Evolutionary conservation across 768 basidiomycete species (phyloP), one percentile per base, ranked within the genome.

Genomic region (Lactarius vividus): DNA sequence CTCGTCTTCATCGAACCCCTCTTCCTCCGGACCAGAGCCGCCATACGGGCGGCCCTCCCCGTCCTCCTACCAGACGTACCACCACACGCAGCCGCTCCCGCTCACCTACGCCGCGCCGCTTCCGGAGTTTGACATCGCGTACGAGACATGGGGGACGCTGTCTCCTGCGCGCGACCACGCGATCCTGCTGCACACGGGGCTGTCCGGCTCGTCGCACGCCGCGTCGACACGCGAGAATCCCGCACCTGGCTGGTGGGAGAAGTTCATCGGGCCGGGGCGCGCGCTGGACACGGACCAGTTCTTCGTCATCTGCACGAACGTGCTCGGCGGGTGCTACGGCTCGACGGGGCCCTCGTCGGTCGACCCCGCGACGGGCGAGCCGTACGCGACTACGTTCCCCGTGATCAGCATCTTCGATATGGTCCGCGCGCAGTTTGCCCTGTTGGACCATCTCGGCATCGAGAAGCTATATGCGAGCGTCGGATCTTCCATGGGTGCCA

Each of bases 121-220:
- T 0, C 85, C 88, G 1, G 78, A 86, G 8, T 88, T 94, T 71
- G 85, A 93, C 70, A 84, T 98, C 64, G 97, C 97, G 0, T 99
- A 98, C 82, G 97, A 99, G 79, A 93, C 97, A 0, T 99, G 97
- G 97, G 97, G 97, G 2, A 85, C 85, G 2, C 88, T 98, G 53
- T 91, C 91, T 28, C 80, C 89, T 0, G 71, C 78, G 8, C 83
- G 82, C 53, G 89, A 94, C 75, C 98, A 99, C 73, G 96, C 84
- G 57, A 95, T 99, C 57, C 87, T 99, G 15, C 84, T 99, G 13
- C 96, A 98, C 73, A 99, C 97, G 0, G 97, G 97, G 20, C 84
- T 99, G 3, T 96, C 93, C 13, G 97, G 96, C 0, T 96, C 94
- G 1, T 97, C 95, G 0, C 97, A 99, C 78, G 94, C 95, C 0